Conservation (phyloP, 2,329 filamentous ascomycete genomes). For the Colletotrichum abscissum region DNA sequence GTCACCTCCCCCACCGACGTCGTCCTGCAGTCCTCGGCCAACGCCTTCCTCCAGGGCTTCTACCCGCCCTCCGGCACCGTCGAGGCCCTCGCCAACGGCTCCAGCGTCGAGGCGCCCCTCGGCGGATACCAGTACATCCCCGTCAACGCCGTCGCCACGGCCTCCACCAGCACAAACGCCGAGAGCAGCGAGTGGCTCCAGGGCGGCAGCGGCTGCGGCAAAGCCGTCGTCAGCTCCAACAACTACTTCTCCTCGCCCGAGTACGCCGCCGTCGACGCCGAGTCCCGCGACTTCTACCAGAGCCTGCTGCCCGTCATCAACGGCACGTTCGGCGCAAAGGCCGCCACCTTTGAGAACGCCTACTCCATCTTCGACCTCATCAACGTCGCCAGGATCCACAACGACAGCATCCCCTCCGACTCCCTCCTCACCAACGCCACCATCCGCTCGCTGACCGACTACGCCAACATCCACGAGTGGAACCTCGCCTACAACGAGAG, state of each 20-base stretch:
- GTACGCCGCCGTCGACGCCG: conserved; percentile 55
- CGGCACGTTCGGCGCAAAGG: conserved; percentile 57
- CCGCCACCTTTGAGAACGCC: conserved; percentile 68
- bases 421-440: conserved; percentile 69
- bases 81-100: conserved; percentile 78
- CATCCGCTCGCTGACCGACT: conserved; percentile 73
- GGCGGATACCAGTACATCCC: conserved; percentile 88
- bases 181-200: conserved; percentile 70
- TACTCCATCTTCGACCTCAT: conserved; percentile 72
- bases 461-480: conserved; percentile 85
- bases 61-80: conserved; percentile 79
- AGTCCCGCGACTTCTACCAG: conserved; percentile 71
- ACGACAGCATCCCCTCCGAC: conserved; percentile 66
- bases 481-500: conserved; percentile 84
- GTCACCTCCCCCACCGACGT: conserved; percentile 79
- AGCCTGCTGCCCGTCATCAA: conserved; percentile 65
- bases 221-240: conserved; percentile 65
- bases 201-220: conserved; percentile 67
- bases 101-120: conserved; percentile 73
- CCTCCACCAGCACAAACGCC: conserved; percentile 63
- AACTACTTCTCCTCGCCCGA: conserved; percentile 61
- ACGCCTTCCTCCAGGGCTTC: conserved; percentile 84
- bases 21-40: conserved; percentile 84
- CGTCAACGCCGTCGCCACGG: conserved; percentile 69
- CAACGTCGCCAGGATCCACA: conserved; percentile 71